These are phyloP conservation scores for Aureobasidium pullulans DNA, from an alignment of 2,329 filamentous ascomycete genomes.

Conservation along the genomic window DNA sequence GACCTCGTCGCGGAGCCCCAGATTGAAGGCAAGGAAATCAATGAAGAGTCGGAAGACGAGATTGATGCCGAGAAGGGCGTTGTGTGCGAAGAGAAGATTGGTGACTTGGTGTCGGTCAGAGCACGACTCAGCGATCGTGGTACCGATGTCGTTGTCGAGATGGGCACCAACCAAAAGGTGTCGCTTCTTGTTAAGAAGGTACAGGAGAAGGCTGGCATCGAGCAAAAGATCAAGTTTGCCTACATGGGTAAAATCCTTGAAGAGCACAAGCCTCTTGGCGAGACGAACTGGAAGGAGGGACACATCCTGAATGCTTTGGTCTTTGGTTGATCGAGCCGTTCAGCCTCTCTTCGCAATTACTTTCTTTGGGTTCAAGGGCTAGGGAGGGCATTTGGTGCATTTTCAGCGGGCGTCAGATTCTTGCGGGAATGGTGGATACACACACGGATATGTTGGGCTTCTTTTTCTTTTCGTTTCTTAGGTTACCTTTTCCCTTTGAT, in stretches of 20 bases:
- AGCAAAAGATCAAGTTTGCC: constrained; percentile 59
- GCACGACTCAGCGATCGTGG: constrained; percentile 32
- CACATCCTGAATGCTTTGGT: constrained; percentile 74
- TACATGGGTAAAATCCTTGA: constrained; percentile 77
- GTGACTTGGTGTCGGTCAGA: constrained; percentile 26
- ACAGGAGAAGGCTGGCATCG: constrained; percentile 55
- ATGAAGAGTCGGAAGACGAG: constrained; percentile 19
- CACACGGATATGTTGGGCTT: background rate
- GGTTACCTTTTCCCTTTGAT: background rate
- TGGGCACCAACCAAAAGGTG: constrained; percentile 47
- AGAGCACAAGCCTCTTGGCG: constrained; percentile 56
- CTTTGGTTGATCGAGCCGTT: constrained; percentile 26
- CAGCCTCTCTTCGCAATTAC: background rate
- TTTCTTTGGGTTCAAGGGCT: background rate
- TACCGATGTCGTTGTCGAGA: constrained; percentile 30
- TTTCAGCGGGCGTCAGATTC: constrained; percentile 2
- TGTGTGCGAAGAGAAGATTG: constrained; percentile 26
- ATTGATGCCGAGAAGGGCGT: constrained; percentile 25
- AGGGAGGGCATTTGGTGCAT: background rate
- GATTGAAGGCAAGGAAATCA: constrained; percentile 21
- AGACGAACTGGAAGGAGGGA: constrained; percentile 68
- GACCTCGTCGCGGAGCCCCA: constrained; percentile 29
- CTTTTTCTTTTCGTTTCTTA: background rate
- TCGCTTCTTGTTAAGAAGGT: constrained; percentile 56
- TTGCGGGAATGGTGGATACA: background rate